Evolutionary conservation across 768 basidiomycete genomes (phyloP).

Genomic region (Phaeotremella skinneri): DNA sequence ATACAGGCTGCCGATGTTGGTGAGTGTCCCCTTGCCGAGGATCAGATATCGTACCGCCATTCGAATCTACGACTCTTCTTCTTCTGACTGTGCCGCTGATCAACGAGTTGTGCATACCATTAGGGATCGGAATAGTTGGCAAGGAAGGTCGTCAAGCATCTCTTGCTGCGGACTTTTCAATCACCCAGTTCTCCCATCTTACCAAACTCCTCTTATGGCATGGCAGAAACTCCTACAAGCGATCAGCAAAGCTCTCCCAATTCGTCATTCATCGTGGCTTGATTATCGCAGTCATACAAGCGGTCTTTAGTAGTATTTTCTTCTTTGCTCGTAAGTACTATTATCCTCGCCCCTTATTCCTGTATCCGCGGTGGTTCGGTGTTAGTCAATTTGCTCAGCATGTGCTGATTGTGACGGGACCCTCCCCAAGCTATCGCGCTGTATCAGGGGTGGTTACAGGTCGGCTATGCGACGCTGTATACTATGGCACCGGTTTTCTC

Average conservation of each 20-base stretch:
- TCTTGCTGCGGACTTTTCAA: constrained; percentile 96
- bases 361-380: too few relatives aligned
- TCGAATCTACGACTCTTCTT: neutral
- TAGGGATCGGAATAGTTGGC: constrained; percentile 95
- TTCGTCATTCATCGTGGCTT: constrained; percentile 97
- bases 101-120: neutral
- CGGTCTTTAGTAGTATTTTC: constrained; percentile 75
- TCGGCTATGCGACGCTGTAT: constrained; percentile 91
- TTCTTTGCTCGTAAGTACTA: constrained; percentile 52
- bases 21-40: constrained; percentile 54
- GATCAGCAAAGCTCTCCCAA: constrained; percentile 94
- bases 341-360: too few relatives aligned
- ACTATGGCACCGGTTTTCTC: constrained; percentile 99
- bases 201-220: constrained; percentile 98
- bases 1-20: constrained; percentile 99
- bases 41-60: neutral
- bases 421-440: constrained; percentile 94
- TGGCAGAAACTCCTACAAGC: constrained; percentile 96
- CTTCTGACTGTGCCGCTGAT: neutral
- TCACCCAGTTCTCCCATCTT: constrained; percentile 92
- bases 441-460: constrained; percentile 98
- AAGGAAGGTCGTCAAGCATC: constrained; percentile 99
- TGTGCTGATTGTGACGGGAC: too few relatives aligned
- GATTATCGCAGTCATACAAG: constrained; percentile 97
- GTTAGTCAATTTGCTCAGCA: too few relatives aligned